A percentile compares a stretch with the other conserved stretches of the same genome.
Evolutionary conservation across 495 filamentous ascomycete species (phyloP).

Genomic region (Polyplosphaeria fusca): DNA sequence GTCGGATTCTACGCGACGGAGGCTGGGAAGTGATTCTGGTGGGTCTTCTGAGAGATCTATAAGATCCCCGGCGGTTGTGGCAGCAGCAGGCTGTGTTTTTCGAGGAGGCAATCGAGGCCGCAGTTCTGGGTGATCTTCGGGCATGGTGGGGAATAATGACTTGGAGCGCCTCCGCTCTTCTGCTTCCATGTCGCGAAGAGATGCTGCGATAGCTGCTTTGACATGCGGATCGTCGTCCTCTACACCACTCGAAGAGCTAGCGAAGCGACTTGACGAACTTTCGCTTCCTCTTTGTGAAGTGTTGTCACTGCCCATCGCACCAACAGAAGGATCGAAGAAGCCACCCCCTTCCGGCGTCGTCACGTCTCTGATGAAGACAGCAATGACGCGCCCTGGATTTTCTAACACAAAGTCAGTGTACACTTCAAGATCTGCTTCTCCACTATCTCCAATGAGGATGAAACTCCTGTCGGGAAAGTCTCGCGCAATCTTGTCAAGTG

Average conservation of each 20-base stretch:
- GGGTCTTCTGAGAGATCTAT: constrained; percentile 39
- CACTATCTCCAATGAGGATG: constrained; percentile 89
- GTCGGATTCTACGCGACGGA: constrained; percentile 10
- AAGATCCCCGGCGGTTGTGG: constrained; percentile 29
- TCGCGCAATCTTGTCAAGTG: constrained; percentile 75
- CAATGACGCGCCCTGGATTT: constrained; percentile 76
- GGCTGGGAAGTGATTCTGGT: not conserved
- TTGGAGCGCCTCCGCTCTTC: constrained; percentile 31
- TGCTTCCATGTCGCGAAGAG: constrained; percentile 39
- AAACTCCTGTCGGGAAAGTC: constrained; percentile 92
- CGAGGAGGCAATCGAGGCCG: constrained; percentile 35
- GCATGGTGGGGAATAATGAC: constrained; percentile 25
- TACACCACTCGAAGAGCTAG: constrained; percentile 12
- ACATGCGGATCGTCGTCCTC: constrained; percentile 42
- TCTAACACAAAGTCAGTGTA: constrained; percentile 88
- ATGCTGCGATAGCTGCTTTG: constrained; percentile 41
- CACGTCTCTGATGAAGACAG: constrained; percentile 90
- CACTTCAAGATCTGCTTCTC: constrained; percentile 93
- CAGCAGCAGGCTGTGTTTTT: constrained; percentile 14
- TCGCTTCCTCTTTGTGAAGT: constrained; percentile 16
- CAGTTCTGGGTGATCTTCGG: constrained; percentile 23
- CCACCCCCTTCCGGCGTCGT: constrained; percentile 66
- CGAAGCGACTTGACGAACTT: not conserved
- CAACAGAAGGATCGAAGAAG: constrained; percentile 74
- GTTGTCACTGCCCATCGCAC: constrained; percentile 38